Evolutionary conservation across 2,329 filamentous ascomycete species (phyloP), one percentile per base, ranked within the genome.

Genomic region (Claviceps spartinae): DNA sequence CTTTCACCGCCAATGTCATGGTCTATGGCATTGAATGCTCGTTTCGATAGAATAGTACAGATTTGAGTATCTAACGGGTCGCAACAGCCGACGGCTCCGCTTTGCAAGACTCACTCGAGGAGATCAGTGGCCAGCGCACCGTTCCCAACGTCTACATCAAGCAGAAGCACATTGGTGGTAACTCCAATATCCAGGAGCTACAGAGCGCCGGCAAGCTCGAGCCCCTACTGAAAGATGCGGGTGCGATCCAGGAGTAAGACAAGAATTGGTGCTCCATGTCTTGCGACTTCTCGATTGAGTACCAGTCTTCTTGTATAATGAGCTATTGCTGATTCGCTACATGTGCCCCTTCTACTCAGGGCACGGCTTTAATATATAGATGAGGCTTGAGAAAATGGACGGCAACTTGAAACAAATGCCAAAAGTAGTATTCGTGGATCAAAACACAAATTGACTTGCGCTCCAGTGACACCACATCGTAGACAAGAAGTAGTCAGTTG

Each of bases 111-210:
- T 88, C 89, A 26, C 86, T 98, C 55, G 69, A 79, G 60, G 78
- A 91, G 57, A 79, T 97, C 62, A 88, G 82, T 53, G 76, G 79
- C 67, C 93, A 98, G 77, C 77, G 82, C 63, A 91, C 87, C 62
- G 93, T 98, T 5, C 93, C 93, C 62, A 97, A 97, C 75, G 86
- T 95, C 73, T 97, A 86, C 76, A 97, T 98, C 71, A 73, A 73
- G 61, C 73, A 89, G 73, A 74, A 94, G 75, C 91, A 96, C 72
- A 94, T 98, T 67, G 93, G 93, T 57, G 93, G 93, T 60, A 97
- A 97, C 80, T 95, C 88, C 24, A 91, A 94, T 58, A 71, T 97
- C 51, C 77, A 81, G 59, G 62, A 63, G 36, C 68, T 93, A 60
- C 71, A 87, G 52, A 63, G 58, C 40, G 55, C 57, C 16, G 68